phyloP scores from a whole-genome alignment of 345 rosid genomes.

The Cardiospermum halicacabum region DNA sequence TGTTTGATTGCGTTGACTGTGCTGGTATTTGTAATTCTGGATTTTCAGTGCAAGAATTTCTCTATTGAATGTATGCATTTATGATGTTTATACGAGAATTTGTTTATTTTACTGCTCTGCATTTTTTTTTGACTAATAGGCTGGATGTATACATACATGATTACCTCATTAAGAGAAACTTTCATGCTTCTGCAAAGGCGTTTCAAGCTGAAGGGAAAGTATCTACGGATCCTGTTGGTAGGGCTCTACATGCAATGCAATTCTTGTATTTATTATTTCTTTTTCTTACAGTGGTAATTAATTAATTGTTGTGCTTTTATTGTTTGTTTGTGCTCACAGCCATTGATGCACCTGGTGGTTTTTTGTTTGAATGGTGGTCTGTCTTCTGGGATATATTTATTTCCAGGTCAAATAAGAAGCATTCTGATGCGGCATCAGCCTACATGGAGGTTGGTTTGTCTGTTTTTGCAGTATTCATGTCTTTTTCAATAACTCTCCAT shows the following conservation, averaged over 20 bases:
- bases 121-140: constrained; percentile 32
- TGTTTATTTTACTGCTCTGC: neutral
- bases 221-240: constrained; percentile 57
- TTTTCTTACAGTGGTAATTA: neutral
- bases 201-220: constrained; percentile 64
- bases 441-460: constrained; percentile 41
- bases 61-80: neutral
- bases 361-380: constrained; percentile 80
- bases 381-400: constrained; percentile 73
- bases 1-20: neutral
- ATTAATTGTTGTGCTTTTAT: constrained; percentile 3
- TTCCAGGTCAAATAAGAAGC: constrained; percentile 52
- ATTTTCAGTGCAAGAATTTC: neutral
- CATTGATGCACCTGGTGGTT: constrained; percentile 66
- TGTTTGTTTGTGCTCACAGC: constrained; percentile 31
- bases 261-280: neutral
- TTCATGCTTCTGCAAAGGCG: constrained; percentile 53
- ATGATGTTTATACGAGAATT: neutral
- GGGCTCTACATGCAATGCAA: constrained; percentile 10
- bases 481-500: neutral
- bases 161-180: constrained; percentile 59
- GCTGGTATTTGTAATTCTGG: neutral
- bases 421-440: constrained; percentile 55
- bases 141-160: constrained; percentile 66
- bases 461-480: neutral